Conservation (phyloP, 352 stramenopile genomes). For the Pythium sp. region DNA sequence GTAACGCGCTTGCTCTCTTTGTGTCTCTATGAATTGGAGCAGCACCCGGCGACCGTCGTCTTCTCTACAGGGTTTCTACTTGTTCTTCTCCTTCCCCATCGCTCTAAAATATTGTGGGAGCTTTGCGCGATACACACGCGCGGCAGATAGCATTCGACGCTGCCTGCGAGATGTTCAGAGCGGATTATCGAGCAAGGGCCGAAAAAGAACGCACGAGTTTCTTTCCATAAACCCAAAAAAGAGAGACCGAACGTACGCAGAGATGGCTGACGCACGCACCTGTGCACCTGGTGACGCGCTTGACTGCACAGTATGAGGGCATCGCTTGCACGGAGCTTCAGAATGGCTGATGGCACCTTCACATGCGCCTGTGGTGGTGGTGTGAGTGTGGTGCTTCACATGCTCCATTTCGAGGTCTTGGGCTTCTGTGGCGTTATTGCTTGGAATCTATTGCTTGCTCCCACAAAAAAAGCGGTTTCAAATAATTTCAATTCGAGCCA, state of each 20-base stretch:
- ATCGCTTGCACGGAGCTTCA: background rate
- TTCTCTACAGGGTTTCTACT: background rate
- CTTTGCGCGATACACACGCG: background rate
- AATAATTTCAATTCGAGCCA: too few species aligned
- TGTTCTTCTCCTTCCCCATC: background rate
- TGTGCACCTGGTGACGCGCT: background rate
- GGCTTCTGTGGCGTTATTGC: too few species aligned
- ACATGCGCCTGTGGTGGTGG: background rate
- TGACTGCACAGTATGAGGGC: background rate
- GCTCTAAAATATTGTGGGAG: background rate
- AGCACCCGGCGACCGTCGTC: background rate
- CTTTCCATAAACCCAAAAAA: background rate
- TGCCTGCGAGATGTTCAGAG: background rate
- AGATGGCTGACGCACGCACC: background rate
- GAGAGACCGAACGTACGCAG: too few species aligned
- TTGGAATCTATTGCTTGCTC: too few species aligned
- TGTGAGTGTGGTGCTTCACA: too few species aligned
- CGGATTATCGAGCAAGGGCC: background rate
- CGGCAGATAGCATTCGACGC: background rate
- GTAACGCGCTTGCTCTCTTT: background rate
- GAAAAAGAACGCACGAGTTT: constrained; percentile 1
- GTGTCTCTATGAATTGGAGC: background rate
- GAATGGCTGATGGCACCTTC: background rate
- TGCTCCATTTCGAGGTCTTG: too few species aligned
- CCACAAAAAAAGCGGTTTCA: too few species aligned